These are phyloP conservation scores for Pouteria glomerata DNA, from an alignment of 148 eudicot species.

Conservation along the genomic window DNA sequence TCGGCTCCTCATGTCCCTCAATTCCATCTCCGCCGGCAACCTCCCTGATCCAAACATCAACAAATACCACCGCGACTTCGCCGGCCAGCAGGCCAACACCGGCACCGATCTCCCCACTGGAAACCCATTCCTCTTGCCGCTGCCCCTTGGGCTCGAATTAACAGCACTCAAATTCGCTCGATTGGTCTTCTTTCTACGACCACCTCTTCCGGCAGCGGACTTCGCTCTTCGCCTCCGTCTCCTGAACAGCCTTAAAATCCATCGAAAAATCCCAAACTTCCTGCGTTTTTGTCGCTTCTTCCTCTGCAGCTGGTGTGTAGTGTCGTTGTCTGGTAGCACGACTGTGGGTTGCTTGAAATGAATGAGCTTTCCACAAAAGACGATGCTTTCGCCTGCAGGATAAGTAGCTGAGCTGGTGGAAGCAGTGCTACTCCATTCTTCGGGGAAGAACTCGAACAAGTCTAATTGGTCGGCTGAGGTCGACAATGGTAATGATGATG, in stretches of 20 bases:
- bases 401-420: not conserved
- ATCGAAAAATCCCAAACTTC: not conserved
- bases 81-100: not conserved
- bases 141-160: not conserved
- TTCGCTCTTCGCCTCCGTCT: not conserved
- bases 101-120: not conserved
- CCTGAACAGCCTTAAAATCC: not conserved
- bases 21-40: slow-evolving; percentile 9
- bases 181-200: not conserved
- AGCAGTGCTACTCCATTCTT: slow-evolving; percentile 19
- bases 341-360: slow-evolving; percentile 2
- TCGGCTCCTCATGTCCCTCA: slow-evolving; percentile 8
- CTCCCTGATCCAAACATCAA: not conserved
- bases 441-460: slow-evolving; percentile 30
- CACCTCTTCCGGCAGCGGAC: too few species aligned
- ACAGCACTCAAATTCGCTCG: not conserved
- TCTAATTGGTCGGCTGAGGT: slow-evolving; percentile 13
- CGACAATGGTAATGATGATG: too few species aligned
- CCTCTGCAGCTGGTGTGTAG: not conserved
- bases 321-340: not conserved
- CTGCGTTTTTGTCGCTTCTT: not conserved
- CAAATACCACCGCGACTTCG: slow-evolving; percentile 5
- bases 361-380: slow-evolving; percentile 12
- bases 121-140: not conserved
- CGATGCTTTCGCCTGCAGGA: slow-evolving; percentile 14